Percentiles rank a stretch among this genome's conserved stretches.
phyloP scores from a whole-genome alignment of 2,329 filamentous ascomycete species.

The Exophiala sideris region DNA sequence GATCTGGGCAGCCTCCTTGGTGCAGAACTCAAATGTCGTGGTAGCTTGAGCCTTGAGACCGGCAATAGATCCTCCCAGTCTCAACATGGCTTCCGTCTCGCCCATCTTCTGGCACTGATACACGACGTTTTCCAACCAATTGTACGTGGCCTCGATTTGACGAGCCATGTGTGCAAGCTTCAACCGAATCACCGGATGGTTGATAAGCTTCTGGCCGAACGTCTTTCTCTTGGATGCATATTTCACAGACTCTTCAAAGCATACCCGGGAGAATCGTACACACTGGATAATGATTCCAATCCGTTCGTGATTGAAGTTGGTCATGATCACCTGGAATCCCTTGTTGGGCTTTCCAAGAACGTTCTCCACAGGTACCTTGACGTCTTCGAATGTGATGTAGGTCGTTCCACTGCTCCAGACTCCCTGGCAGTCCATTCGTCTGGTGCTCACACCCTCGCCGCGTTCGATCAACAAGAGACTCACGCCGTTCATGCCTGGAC shows the following conservation, averaged over 20 bases:
- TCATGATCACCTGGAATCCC: constrained; percentile 99
- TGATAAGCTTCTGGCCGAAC: constrained; percentile 93
- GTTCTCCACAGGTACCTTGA: constrained; percentile 99
- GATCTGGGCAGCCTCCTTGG: constrained; percentile 92
- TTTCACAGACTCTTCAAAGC: constrained; percentile 93
- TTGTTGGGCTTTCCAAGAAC: constrained; percentile 96
- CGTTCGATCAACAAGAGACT: constrained; percentile 91
- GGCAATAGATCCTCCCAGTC: constrained; percentile 90
- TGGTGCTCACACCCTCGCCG: constrained; percentile 80
- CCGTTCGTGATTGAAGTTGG: constrained; percentile 99
- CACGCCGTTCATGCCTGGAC: constrained; percentile 86
- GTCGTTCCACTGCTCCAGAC: constrained; percentile 94
- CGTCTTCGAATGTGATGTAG: constrained; percentile 97
- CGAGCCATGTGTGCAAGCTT: constrained; percentile 98
- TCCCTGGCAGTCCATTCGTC: constrained; percentile 97
- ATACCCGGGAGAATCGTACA: constrained; percentile 90
- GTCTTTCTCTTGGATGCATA: constrained; percentile 97
- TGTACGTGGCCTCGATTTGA: constrained; percentile 94
- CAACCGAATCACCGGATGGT: constrained; percentile 94
- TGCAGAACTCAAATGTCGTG: constrained; percentile 95
- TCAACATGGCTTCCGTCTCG: constrained; percentile 92
- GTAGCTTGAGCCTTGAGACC: constrained; percentile 91
- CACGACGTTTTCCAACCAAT: constrained; percentile 93
- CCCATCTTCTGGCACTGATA: constrained; percentile 92
- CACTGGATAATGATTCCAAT: constrained; percentile 99